Percentiles rank a stretch among this genome's conserved stretches.
Evolutionary conservation across 345 rosid genomes (phyloP).

Genomic region (Eucalyptus curtisii): DNA sequence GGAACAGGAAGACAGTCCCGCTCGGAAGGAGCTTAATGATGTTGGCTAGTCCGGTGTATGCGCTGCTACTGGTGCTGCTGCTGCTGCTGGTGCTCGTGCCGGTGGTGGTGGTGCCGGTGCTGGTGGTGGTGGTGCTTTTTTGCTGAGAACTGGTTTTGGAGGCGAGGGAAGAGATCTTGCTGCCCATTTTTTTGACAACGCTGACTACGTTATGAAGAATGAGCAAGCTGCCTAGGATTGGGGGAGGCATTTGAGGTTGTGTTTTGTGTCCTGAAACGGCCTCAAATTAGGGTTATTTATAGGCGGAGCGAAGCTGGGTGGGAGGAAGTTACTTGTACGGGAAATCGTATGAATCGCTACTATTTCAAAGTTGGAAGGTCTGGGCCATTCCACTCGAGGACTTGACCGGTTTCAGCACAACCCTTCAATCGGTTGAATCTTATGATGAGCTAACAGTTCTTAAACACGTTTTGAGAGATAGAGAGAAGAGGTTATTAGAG

Average conservation of each 20-base stretch:
- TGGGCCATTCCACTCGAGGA: neutral
- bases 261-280: neutral
- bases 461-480: neutral
- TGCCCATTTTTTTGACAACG: neutral
- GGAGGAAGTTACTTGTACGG: slow-evolving; percentile 7
- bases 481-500: neutral
- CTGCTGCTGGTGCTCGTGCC: too few relatives aligned
- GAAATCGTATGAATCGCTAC: neutral
- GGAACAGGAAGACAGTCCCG: too few relatives aligned
- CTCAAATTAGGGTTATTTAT: neutral
- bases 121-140: slow-evolving; percentile 4
- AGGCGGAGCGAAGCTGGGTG: neutral
- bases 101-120: neutral
- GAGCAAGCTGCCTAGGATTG: neutral
- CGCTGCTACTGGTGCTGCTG: too few relatives aligned
- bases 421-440: neutral
- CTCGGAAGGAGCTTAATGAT: too few relatives aligned
- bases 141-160: neutral
- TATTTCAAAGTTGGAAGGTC: neutral
- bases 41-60: too few relatives aligned
- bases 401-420: neutral
- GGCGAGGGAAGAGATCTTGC: neutral
- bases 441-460: neutral
- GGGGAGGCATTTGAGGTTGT: neutral
- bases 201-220: neutral